Conservation (phyloP, 2,329 filamentous ascomycete species). For the Kalmusia sp. region DNA sequence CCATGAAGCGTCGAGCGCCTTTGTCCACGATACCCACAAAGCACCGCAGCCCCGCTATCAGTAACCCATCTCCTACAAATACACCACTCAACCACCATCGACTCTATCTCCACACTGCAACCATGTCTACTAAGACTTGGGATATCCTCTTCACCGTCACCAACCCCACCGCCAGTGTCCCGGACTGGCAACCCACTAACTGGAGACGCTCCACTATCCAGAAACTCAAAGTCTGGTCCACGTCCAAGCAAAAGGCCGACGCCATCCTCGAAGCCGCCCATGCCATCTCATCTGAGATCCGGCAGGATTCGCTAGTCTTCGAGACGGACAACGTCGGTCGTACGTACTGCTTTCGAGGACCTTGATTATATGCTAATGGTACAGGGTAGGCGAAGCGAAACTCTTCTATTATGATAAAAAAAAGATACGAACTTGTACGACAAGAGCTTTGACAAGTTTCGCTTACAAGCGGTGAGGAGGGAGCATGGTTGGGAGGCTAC, state of each 20-base stretch:
- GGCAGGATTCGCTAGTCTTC: background rate
- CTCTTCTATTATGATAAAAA: too few relatives aligned
- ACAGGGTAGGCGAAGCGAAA: background rate
- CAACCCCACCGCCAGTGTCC: background rate
- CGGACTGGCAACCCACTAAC: background rate
- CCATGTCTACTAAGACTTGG: background rate
- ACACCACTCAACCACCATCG: background rate
- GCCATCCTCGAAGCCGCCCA: background rate
- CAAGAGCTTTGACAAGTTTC: background rate
- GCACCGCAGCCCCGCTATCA: too few relatives aligned
- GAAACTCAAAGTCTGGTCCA: background rate
- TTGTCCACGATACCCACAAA: too few relatives aligned
- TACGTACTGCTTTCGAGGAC: background rate
- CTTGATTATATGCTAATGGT: background rate
- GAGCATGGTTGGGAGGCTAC: background rate
- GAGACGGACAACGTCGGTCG: slow-evolving; percentile 1
- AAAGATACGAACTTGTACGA: background rate
- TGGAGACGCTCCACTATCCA: background rate
- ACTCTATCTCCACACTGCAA: background rate
- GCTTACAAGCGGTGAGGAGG: slow-evolving; percentile 1
- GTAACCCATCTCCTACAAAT: too few relatives aligned
- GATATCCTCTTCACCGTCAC: background rate
- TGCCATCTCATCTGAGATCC: background rate
- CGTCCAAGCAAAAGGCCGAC: background rate
- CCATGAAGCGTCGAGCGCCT: too few relatives aligned